phyloP scores from a whole-genome alignment of 768 basidiomycete genomes.

The Lentinula boryana region DNA sequence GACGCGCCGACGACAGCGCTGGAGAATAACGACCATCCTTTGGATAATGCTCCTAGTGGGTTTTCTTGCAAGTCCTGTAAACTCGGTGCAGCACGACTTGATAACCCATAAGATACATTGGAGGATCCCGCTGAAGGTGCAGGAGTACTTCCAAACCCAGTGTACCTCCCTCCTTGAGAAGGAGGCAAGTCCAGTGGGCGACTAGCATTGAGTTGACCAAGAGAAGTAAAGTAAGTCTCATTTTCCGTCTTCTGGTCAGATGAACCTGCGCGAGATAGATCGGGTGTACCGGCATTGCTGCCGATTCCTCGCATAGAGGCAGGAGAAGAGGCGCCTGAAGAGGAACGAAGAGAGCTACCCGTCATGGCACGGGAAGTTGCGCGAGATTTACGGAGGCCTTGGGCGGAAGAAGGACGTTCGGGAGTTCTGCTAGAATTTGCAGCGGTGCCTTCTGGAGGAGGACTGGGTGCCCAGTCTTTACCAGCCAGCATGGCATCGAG shows the following conservation, averaged over 20 bases:
- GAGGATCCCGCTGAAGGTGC: conserved; percentile 36
- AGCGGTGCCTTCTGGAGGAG: conserved; percentile 48
- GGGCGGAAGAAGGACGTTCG: conserved; percentile 63
- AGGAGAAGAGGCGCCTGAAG: conserved; percentile 43
- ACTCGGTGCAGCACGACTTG: conserved; percentile 75
- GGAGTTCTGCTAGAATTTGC: conserved; percentile 26
- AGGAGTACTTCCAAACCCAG: conserved; percentile 89
- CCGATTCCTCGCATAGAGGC: conserved; percentile 32
- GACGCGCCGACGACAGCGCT: conserved; percentile 77
- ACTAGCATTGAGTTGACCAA: conserved; percentile 77
- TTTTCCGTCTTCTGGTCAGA: conserved; percentile 71
- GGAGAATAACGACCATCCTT: conserved; percentile 96
- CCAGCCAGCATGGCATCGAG: conserved; percentile 73
- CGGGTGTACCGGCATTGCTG: conserved; percentile 39
- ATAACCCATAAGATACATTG: conserved; percentile 66
- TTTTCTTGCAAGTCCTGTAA: conserved; percentile 81
- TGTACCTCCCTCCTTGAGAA: conserved; percentile 89
- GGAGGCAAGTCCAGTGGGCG: conserved; percentile 81
- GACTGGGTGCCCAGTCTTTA: conserved; percentile 72
- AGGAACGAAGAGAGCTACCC: conserved; percentile 40
- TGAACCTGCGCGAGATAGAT: conserved; percentile 18
- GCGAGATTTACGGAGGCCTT: conserved; percentile 85
- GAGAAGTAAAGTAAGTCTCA: conserved; percentile 77
- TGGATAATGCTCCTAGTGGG: conserved; percentile 78
- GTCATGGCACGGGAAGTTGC: conserved; percentile 53